Evolutionary conservation across 768 basidiomycete species (phyloP), one percentile per base, ranked within the genome.

Genomic region (Suillus placidus): DNA sequence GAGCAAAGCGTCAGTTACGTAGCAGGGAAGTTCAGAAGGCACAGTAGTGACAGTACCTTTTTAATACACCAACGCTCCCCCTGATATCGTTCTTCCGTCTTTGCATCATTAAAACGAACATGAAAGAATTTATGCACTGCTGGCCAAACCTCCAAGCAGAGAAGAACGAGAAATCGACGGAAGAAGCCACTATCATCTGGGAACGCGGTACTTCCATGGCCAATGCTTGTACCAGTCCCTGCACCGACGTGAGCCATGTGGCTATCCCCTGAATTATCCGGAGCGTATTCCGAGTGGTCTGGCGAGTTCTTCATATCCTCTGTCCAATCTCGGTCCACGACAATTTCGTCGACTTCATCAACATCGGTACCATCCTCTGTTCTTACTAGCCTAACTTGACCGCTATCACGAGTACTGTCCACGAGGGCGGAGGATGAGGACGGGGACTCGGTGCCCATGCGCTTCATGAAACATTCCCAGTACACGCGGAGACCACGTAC

Each of bases 41-140:
- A 40, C 64, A 67, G 26, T 26, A 26, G 26, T 26, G 26, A 26
- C 26, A 26, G 34, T 69, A 80, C 82, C 76, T 91, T 92, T 66
- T 84, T 84, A 32, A 87, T 80, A 70, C 87, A 90, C 92, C 91
- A 93, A 61, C 81, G 85, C 77, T 94, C 92, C 82, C 88, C 80
- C 60, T 66, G 76, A 73, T 83, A 87, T 30, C 82, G 78, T 61
- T 72, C 72, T 73, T 86, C 86, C 67, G 81, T 79, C 80, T 85
- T 71, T 76, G 84, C 80, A 70, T 91, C 89, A 30, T 81, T 78
- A 72, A 92, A 93, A 32, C 80, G 81, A 30, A 86, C 83, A 43
- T 75, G 80, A 73, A 92, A 91, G 68, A 92, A 86, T 49, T 83
- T 81, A 70, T 83, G 71, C 8, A 87, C 70, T 9, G 79, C 73